A percentile compares a stretch with the other conserved stretches of the same genome.
These are phyloP conservation scores for Xylariaceae sp. DNA, from an alignment of 2,329 filamentous ascomycete genomes.

Conservation along the genomic window DNA sequence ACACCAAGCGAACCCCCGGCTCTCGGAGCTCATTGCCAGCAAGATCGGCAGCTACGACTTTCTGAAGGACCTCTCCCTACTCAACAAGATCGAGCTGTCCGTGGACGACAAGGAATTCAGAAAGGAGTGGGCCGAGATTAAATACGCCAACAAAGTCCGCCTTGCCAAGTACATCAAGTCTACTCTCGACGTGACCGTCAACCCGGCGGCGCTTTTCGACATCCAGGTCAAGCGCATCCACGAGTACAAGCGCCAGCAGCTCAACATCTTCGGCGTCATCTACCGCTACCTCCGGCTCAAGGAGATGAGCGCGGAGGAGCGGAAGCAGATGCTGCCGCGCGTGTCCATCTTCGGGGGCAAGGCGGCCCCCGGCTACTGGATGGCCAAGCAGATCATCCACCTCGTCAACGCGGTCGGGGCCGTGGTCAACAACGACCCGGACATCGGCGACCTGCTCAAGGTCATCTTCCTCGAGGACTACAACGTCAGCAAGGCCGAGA, in stretches of 20 bases:
- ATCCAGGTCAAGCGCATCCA: slow-evolving; percentile 99
- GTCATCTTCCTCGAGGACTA: slow-evolving; percentile 97
- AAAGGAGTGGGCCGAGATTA: slow-evolving; percentile 93
- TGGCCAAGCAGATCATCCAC: slow-evolving; percentile 98
- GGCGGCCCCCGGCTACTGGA: slow-evolving; percentile 97
- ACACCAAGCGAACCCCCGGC: slow-evolving; percentile 89
- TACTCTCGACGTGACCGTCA: slow-evolving; percentile 71
- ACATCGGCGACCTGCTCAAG: slow-evolving; percentile 90
- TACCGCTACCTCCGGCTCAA: slow-evolving; percentile 90
- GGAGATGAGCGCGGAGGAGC: slow-evolving; percentile 71
- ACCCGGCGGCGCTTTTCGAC: slow-evolving; percentile 84
- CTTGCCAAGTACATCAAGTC: slow-evolving; percentile 87
- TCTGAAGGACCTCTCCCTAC: slow-evolving; percentile 79
- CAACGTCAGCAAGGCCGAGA: slow-evolving; percentile 98
- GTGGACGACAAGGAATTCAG: slow-evolving; percentile 84
- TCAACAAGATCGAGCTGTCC: slow-evolving; percentile 79
- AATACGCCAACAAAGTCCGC: slow-evolving; percentile 89
- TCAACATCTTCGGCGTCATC: slow-evolving; percentile 98
- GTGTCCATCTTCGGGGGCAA: slow-evolving; percentile 98
- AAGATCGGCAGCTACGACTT: slow-evolving; percentile 79
- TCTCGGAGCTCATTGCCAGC: slow-evolving; percentile 86
- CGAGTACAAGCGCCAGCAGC: slow-evolving; percentile 97
- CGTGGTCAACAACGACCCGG: slow-evolving; percentile 86
- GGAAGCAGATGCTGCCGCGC: slow-evolving; percentile 77
- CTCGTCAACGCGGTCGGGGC: slow-evolving; percentile 86